Evolutionary conservation across 176 grass and related monocot species (phyloP), one percentile per base, ranked within the genome.

Genomic region (Lolium multiflorum): DNA sequence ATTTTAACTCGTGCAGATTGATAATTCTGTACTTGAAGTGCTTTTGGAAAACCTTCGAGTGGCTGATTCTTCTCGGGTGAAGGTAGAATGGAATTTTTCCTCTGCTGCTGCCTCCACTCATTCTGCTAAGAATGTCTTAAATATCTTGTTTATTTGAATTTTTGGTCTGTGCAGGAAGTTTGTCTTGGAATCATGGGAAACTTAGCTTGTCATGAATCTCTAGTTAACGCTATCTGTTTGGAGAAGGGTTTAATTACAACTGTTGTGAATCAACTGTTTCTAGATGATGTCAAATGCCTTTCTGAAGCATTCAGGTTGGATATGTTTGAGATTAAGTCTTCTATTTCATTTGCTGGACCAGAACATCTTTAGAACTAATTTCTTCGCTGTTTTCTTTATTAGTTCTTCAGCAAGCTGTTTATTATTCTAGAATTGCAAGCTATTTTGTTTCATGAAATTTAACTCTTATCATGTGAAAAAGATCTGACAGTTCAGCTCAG

Each of bases 131-230:
- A 17, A 60, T 85, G 39, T 79, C 54, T 75, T 63, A 5, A 65
- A 6, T 74, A 22, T 51, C 49, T 55, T 89, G 16, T 69, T 55
- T 80, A 6, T 85, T 81, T 82, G n/a, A 74, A 54, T 79, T 80
- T 52, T 83, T 85, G 26, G 39, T 68, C 60, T 54, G 22, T 86
- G 18, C 89, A 98, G 96, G 96, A 98, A 92, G 90, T 98, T 74
- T 98, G 96, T 83, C 76, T 96, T 79, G 96, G 96, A 88, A 98
- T 98, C 44, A 91, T 98, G 71, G 96, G 86, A 76, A 98, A 98
- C 88, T 71, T 98, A 82, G 88, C 86, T 35, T 98, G 93, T 90
- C 96, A 96, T 84, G 88, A 92, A 91, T 86, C 83, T 84, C 75
- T 96, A 71, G 79, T 82, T 44, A 78, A 80, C 78, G 81, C 89